Evolutionary conservation across 1,284 basidiomycete species (phyloP).

Genomic region (Ustilago cynodontis): DNA sequence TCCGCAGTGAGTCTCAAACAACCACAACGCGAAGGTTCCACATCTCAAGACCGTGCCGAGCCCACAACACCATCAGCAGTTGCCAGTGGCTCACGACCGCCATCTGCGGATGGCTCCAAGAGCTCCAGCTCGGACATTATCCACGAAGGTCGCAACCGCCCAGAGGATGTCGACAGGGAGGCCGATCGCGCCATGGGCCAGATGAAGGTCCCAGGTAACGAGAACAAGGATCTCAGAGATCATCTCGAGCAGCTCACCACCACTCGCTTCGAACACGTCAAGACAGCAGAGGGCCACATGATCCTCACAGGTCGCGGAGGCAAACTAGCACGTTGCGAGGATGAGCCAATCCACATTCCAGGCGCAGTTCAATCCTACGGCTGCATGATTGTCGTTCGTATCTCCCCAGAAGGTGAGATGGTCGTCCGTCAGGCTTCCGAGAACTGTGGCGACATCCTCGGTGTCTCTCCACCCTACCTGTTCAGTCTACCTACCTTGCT

Average conservation of each 20-base stretch:
- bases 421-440: constrained; percentile 85
- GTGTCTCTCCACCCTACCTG: constrained; percentile 81
- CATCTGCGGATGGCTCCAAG: constrained; percentile 20
- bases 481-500: constrained; percentile 84
- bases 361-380: constrained; percentile 89
- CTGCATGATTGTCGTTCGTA: constrained; percentile 81
- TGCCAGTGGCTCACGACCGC: constrained; percentile 13
- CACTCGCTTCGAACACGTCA: constrained; percentile 77
- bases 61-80: not conserved
- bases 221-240: constrained; percentile 30
- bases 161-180: constrained; percentile 38
- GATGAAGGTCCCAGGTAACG: constrained; percentile 35
- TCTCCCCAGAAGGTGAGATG: constrained; percentile 76
- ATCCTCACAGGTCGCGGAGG: constrained; percentile 80
- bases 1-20: constrained; percentile 63
- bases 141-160: constrained; percentile 31
- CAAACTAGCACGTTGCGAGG: constrained; percentile 79
- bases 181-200: constrained; percentile 38
- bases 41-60: constrained; percentile 11
- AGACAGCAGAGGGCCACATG: constrained; percentile 80
- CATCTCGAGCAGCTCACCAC: constrained; percentile 55
- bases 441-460: constrained; percentile 79
- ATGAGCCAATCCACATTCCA: constrained; percentile 88
- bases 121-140: constrained; percentile 13
- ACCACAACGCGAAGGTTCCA: constrained; percentile 18